These are phyloP conservation scores for Psilocybe subaeruginosa DNA, from an alignment of 768 basidiomycete species.

Conservation along the genomic window DNA sequence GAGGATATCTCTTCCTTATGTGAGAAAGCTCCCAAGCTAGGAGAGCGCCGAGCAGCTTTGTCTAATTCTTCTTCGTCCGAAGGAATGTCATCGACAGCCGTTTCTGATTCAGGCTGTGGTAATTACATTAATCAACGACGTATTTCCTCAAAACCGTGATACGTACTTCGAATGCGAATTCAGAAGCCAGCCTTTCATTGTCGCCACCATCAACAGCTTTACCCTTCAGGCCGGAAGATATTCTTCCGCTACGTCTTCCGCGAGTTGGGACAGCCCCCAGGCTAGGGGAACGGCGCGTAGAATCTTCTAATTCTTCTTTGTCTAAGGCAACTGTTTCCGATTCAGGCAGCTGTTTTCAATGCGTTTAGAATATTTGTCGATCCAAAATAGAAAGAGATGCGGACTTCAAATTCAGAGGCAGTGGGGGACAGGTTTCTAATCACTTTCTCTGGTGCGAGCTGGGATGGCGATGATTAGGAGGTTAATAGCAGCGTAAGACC, in stretches of 20 bases:
- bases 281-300: not conserved
- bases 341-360: not conserved
- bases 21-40: not conserved
- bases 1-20: not conserved
- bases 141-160: not conserved
- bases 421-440: slow-evolving; percentile 22
- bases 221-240: not conserved
- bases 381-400: not conserved
- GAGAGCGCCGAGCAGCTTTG: not conserved
- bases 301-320: not conserved
- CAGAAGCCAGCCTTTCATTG: not conserved
- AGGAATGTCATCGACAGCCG: not conserved
- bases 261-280: not conserved
- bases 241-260: not conserved
- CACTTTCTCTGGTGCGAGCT: not conserved
- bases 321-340: not conserved
- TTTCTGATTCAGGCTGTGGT: not conserved
- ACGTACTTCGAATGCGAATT: too few species aligned
- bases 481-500: not conserved
- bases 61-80: not conserved
- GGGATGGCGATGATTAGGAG: not conserved
- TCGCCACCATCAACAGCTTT: not conserved
- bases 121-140: not conserved
- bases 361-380: not conserved
- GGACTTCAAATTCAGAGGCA: slow-evolving; percentile 21